Evolutionary conservation across 2,329 filamentous ascomycete genomes (phyloP).

Genomic region (Knufia petricola): DNA sequence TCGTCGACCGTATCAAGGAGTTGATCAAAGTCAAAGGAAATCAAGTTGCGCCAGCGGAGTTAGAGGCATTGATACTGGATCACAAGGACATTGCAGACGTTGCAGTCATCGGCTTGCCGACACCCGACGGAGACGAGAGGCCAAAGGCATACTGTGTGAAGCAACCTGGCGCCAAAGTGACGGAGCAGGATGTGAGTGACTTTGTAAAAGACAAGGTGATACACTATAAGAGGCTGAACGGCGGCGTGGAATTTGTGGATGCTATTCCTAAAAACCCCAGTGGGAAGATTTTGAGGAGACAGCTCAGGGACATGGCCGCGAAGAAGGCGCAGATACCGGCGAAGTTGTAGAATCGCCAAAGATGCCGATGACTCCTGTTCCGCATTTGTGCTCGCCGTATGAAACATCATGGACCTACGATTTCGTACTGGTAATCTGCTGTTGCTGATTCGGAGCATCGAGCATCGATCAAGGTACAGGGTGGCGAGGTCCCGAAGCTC

Average conservation of each 20-base stretch:
- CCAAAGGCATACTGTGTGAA: conserved; percentile 36
- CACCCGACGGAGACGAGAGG: conserved; percentile 28
- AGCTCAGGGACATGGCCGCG: conserved; percentile 16
- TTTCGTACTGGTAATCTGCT: too few relatives aligned
- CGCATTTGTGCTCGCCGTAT: too few relatives aligned
- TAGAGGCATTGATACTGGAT: conserved; percentile 37
- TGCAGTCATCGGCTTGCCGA: conserved; percentile 39
- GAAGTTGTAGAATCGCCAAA: conserved; percentile 11
- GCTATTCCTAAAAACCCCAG: conserved; percentile 18
- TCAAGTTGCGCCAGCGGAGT: conserved; percentile 41
- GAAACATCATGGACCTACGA: too few relatives aligned
- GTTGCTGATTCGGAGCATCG: too few relatives aligned
- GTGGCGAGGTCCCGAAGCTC: too few relatives aligned
- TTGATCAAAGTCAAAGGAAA: conserved; percentile 47
- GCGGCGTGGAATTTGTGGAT: conserved; percentile 26
- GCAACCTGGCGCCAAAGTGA: conserved; percentile 24
- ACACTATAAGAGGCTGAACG: conserved; percentile 40
- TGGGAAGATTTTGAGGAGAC: conserved; percentile 19
- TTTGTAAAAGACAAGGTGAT: conserved; percentile 29
- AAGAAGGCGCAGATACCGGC: conserved; percentile 12
- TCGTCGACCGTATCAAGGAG: conserved; percentile 64
- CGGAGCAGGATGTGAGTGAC: conserved; percentile 30
- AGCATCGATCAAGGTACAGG: too few relatives aligned
- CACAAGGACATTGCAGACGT: conserved; percentile 38
- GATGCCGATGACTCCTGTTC: too few relatives aligned